Conservation (phyloP, 139 green algal species). For the Closterium sp. region DNA sequence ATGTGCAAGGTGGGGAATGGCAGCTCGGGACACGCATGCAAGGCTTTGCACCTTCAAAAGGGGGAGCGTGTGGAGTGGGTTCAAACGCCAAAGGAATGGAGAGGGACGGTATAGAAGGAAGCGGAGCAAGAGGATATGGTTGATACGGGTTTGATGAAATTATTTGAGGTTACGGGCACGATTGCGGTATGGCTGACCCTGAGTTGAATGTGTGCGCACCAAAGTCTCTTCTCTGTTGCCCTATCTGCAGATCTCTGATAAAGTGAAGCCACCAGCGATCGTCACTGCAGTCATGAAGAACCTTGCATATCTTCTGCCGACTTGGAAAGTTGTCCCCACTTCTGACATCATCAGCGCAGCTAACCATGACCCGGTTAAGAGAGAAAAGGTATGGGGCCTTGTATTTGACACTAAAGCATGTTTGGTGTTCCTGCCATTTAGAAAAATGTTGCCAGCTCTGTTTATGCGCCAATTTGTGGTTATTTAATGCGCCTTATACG, state of each 20-base stretch:
- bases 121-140: too few relatives aligned
- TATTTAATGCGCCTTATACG: too few relatives aligned
- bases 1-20: conserved; percentile 44
- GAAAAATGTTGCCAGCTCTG: background rate
- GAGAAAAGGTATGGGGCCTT: background rate
- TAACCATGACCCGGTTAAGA: conserved; percentile 14
- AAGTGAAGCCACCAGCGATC: conserved; percentile 37
- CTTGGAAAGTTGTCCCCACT: conserved; percentile 32
- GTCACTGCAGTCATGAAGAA: conserved; percentile 11
- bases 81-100: too few relatives aligned
- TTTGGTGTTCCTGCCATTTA: too few relatives aligned
- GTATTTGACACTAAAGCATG: background rate
- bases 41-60: background rate
- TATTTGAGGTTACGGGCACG: too few relatives aligned
- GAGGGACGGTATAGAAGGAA: too few relatives aligned
- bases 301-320: conserved; percentile 1
- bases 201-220: background rate
- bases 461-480: background rate
- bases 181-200: too few relatives aligned
- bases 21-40: background rate
- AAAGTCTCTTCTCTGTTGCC: background rate
- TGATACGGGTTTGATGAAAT: too few relatives aligned
- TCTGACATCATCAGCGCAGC: conserved; percentile 30
- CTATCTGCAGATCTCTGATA: conserved; percentile 23
- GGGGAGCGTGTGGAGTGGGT: background rate